A percentile compares a stretch with the other conserved stretches of the same genome.
phyloP scores from a whole-genome alignment of 2,329 filamentous ascomycete species.

The Trichophyton verrucosum region DNA sequence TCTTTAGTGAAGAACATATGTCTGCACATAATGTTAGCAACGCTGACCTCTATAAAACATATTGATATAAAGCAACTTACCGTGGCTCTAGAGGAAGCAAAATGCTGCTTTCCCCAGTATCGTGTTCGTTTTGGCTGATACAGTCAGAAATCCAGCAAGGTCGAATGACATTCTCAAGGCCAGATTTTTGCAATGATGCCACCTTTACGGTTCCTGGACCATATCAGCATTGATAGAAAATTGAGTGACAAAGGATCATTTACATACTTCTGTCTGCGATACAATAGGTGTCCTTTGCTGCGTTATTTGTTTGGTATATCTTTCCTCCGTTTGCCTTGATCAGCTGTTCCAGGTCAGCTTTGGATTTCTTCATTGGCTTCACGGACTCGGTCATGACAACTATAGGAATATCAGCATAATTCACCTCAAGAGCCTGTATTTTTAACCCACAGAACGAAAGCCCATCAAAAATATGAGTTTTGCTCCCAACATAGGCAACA shows the following conservation, averaged over 20 bases:
- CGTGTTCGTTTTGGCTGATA: conserved; percentile 46
- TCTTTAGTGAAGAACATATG: conserved; percentile 63
- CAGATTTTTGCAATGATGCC: conserved; percentile 64
- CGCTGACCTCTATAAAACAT: neutral
- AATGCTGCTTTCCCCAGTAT: conserved; percentile 41
- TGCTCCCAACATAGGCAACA: conserved; percentile 43
- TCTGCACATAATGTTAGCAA: conserved; percentile 18
- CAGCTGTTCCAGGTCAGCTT: conserved; percentile 64
- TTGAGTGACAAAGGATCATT: neutral
- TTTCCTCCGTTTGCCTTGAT: conserved; percentile 74
- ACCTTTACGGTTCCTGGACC: conserved; percentile 55
- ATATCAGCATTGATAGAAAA: neutral
- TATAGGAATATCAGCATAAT: conserved; percentile 15
- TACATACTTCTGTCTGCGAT: conserved; percentile 59
- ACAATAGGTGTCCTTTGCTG: conserved; percentile 52
- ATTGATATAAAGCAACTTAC: conserved; percentile 13
- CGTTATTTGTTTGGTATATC: conserved; percentile 60
- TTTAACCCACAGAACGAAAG: conserved; percentile 54
- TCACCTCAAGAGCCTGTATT: neutral
- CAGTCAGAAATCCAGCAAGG: conserved; percentile 79
- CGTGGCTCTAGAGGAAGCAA: conserved; percentile 53
- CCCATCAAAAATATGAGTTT: conserved; percentile 58
- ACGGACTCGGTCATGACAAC: conserved; percentile 50
- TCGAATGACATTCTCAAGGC: conserved; percentile 58
- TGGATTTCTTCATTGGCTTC: conserved; percentile 56